Conservation (phyloP, 2,329 filamentous ascomycete species). For the Aureobasidium sp. region DNA sequence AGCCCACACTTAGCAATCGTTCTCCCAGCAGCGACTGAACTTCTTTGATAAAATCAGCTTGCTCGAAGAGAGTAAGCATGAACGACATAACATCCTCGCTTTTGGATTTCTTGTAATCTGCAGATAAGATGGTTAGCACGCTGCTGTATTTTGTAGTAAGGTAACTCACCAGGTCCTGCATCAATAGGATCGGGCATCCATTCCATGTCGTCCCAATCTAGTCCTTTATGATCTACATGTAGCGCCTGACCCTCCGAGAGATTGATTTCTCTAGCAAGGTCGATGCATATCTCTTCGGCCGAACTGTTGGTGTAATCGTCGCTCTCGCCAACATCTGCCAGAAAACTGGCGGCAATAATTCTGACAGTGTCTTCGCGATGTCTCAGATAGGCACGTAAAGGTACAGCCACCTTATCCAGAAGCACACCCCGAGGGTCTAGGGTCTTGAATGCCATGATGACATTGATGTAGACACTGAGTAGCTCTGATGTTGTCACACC, state of each 20-base stretch:
- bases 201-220: slow-evolving; percentile 86
- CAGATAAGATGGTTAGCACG: not conserved
- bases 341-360: slow-evolving; percentile 67
- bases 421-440: slow-evolving; percentile 73
- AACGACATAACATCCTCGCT: slow-evolving; percentile 88
- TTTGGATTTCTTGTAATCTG: slow-evolving; percentile 77
- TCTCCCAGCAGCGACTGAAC: slow-evolving; percentile 86
- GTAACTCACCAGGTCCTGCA: slow-evolving; percentile 56
- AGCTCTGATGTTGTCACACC: slow-evolving; percentile 71
- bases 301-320: slow-evolving; percentile 31
- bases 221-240: slow-evolving; percentile 44
- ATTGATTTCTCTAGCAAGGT: slow-evolving; percentile 61
- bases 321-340: slow-evolving; percentile 52
- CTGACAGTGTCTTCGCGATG: slow-evolving; percentile 71
- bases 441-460: slow-evolving; percentile 69
- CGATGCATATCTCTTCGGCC: slow-evolving; percentile 50
- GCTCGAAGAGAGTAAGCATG: slow-evolving; percentile 78
- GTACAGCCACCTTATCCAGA: slow-evolving; percentile 64
- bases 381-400: slow-evolving; percentile 68
- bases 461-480: slow-evolving; percentile 67
- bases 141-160: not conserved
- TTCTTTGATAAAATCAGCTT: slow-evolving; percentile 91
- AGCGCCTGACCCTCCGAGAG: slow-evolving; percentile 50
- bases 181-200: slow-evolving; percentile 93
- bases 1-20: slow-evolving; percentile 55